A percentile compares a stretch with the other conserved stretches of the same genome.
These are phyloP conservation scores for Penicillium samsonianum DNA, from an alignment of 495 filamentous ascomycete genomes.

Conservation along the genomic window DNA sequence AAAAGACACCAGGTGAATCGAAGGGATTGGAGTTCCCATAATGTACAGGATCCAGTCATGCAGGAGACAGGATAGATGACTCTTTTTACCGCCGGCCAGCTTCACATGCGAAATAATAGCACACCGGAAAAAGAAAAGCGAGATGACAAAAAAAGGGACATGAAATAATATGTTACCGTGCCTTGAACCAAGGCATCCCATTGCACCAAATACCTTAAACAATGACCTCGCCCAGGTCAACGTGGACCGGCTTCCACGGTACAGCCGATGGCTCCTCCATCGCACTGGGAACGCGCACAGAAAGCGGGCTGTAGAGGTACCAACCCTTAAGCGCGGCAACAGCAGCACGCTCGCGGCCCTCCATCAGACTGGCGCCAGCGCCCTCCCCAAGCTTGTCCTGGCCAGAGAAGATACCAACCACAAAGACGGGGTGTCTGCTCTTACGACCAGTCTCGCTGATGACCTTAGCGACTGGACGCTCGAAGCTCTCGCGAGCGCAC, in stretches of 20 bases:
- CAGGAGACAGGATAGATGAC: conserved; percentile 28
- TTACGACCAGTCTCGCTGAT: conserved; percentile 83
- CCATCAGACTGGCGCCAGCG: conserved; percentile 68
- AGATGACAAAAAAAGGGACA: conserved; percentile 27
- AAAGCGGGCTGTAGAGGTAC: conserved; percentile 88
- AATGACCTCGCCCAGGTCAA: conserved; percentile 90
- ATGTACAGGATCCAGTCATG: conserved; percentile 48
- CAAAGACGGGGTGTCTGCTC: conserved; percentile 81
- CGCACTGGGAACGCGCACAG: conserved; percentile 75
- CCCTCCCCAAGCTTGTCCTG: conserved; percentile 88
- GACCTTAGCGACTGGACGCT: conserved; percentile 80
- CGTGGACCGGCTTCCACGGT: conserved; percentile 77
- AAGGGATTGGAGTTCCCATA: conserved; percentile 43
- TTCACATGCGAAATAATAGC: conserved; percentile 35
- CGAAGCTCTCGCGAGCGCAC: conserved; percentile 87
- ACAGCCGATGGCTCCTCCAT: conserved; percentile 65
- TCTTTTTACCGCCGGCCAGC: conserved; percentile 28
- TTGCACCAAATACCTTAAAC: conserved; percentile 48
- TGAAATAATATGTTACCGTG: conserved; percentile 32
- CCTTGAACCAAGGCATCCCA: conserved; percentile 13
- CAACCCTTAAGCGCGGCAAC: conserved; percentile 85
- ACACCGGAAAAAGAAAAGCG: conserved; percentile 28
- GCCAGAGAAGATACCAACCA: conserved; percentile 92
- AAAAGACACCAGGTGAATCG: conserved; percentile 42
- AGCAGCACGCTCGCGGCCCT: conserved; percentile 75